These are phyloP conservation scores for Coniella lustricola DNA, from an alignment of 2,329 filamentous ascomycete genomes.

Conservation along the genomic window DNA sequence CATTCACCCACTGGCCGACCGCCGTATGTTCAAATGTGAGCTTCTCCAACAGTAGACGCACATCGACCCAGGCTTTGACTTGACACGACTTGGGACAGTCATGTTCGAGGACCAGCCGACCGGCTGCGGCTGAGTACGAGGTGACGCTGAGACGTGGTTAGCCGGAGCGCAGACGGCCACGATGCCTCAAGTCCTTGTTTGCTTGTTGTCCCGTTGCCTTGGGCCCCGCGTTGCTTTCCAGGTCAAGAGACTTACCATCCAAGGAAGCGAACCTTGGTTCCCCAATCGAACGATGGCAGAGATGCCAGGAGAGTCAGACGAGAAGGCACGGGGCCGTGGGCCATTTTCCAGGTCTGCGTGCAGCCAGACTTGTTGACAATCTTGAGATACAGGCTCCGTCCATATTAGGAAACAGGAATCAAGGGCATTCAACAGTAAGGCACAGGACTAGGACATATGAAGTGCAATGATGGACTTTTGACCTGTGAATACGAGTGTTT, in stretches of 20 bases:
- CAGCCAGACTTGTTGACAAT: neutral
- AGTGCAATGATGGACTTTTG: too few relatives aligned
- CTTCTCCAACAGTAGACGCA: constrained; percentile 61
- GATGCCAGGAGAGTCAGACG: constrained; percentile 58
- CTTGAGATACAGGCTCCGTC: neutral
- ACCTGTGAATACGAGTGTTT: too few relatives aligned
- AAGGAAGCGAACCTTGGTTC: constrained; percentile 83
- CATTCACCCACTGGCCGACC: constrained; percentile 80
- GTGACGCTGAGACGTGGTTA: constrained; percentile 37
- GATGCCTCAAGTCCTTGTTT: neutral
- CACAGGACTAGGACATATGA: too few relatives aligned
- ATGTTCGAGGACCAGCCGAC: constrained; percentile 61
- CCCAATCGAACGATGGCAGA: constrained; percentile 42
- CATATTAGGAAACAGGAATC: constrained; percentile 2
- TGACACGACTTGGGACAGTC: constrained; percentile 44
- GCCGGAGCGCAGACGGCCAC: constrained; percentile 4
- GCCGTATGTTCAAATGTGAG: constrained; percentile 57
- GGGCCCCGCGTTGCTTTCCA: neutral
- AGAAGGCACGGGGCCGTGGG: constrained; percentile 56
- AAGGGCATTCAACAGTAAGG: too few relatives aligned
- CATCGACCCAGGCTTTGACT: constrained; percentile 56
- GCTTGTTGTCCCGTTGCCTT: neutral
- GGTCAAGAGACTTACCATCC: constrained; percentile 62
- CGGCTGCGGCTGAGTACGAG: constrained; percentile 46
- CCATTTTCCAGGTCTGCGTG: constrained; percentile 31